Conservation (phyloP, 1,284 basidiomycete species). For the Mycena sp. region DNA sequence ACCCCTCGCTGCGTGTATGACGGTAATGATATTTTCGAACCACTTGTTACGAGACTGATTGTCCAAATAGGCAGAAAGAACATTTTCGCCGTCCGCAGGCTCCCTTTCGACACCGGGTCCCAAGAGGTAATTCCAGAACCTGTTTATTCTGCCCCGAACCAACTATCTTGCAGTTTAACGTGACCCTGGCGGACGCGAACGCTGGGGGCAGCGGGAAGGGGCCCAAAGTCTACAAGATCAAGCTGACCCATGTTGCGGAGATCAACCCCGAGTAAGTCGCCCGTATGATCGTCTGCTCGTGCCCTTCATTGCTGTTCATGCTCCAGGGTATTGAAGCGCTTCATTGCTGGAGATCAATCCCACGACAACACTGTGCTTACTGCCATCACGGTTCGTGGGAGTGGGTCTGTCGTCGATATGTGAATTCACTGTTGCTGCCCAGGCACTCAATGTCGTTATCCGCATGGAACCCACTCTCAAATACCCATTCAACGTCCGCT, state of each 20-base stretch:
- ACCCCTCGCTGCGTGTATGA: conserved; percentile 74
- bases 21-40: too few relatives aligned
- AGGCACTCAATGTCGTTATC: conserved; percentile 81
- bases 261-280: conserved; percentile 77
- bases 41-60: too few relatives aligned
- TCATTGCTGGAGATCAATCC: conserved; percentile 70
- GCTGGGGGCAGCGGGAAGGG: conserved; percentile 47
- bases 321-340: conserved; percentile 68
- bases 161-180: too few relatives aligned
- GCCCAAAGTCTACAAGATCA: conserved; percentile 70
- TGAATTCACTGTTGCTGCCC: neutral
- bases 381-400: conserved; percentile 59
- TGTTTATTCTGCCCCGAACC: too few relatives aligned
- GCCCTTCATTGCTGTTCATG: conserved; percentile 19
- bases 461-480: conserved; percentile 63
- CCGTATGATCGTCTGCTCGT: neutral
- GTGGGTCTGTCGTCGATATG: neutral
- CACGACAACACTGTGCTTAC: conserved; percentile 77
- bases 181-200: conserved; percentile 54
- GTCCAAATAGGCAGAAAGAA: conserved; percentile 77
- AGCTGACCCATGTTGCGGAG: conserved; percentile 70
- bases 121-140: too few relatives aligned
- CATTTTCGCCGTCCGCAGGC: conserved; percentile 64
- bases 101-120: conserved; percentile 60
- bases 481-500: conserved; percentile 76